A percentile compares a stretch with the other conserved stretches of the same genome.
Evolutionary conservation across 352 stramenopile species (phyloP).

Genomic region (Pythium grandisporangium): DNA sequence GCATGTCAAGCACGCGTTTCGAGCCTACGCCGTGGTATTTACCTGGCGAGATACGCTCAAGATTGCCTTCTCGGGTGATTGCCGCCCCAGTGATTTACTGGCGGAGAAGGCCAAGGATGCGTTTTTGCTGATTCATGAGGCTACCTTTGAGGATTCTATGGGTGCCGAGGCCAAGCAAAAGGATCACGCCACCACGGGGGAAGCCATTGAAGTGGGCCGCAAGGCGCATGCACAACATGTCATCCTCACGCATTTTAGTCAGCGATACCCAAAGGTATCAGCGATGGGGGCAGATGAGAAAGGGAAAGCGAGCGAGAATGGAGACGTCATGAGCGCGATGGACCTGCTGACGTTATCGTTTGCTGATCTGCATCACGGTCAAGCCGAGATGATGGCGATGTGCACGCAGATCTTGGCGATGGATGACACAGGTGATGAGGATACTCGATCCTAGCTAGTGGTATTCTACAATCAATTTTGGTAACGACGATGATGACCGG

Average conservation of each 20-base stretch:
- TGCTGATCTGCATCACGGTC: constrained; percentile 36
- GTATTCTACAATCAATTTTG: too few species aligned
- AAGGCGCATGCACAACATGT: constrained; percentile 74
- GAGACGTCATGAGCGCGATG: constrained; percentile 43
- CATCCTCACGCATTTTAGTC: constrained; percentile 96
- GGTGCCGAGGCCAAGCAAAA: constrained; percentile 90
- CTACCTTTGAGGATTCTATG: constrained; percentile 96
- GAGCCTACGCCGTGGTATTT: constrained; percentile 89
- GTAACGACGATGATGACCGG: too few species aligned
- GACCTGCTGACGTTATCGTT: constrained; percentile 73
- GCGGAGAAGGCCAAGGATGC: constrained; percentile 39
- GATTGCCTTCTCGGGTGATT: constrained; percentile 94
- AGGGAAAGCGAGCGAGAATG: not conserved
- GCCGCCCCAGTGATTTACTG: constrained; percentile 76
- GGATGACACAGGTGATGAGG: too few species aligned
- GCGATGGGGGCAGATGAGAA: constrained; percentile 16
- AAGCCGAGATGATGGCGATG: constrained; percentile 52
- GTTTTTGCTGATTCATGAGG: constrained; percentile 95
- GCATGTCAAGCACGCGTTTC: constrained; percentile 82
- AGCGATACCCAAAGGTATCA: constrained; percentile 77
- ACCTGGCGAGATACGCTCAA: constrained; percentile 56
- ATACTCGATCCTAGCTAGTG: too few species aligned
- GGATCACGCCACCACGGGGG: constrained; percentile 90
- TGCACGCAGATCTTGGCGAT: constrained; percentile 45
- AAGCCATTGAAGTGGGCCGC: constrained; percentile 84